Conservation (phyloP, 176 grass and related monocot genomes). For the Echinochloa phyllopogon region DNA sequence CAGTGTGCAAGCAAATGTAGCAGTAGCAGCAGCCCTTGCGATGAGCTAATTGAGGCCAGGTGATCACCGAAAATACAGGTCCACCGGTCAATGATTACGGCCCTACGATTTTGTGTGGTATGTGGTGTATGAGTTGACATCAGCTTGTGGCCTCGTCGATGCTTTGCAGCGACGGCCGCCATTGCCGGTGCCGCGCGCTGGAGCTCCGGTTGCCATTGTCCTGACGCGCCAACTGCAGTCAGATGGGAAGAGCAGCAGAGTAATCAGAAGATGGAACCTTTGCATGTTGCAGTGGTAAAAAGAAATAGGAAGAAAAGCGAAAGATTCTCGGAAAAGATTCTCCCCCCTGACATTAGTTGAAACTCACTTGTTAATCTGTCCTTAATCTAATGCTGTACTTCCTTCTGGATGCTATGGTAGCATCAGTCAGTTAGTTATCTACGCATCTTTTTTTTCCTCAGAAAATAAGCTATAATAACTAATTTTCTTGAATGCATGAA, state of each 20-base stretch:
- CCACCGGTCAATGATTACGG: constrained; percentile 39
- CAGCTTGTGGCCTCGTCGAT: constrained; percentile 71
- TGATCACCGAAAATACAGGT: constrained; percentile 54
- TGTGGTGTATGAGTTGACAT: not conserved
- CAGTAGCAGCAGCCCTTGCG: constrained; percentile 13
- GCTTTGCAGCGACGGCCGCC: constrained; percentile 85
- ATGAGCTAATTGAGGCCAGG: constrained; percentile 21
- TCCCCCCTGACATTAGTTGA: constrained; percentile 43
- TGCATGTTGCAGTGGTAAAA: constrained; percentile 38
- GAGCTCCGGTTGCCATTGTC: constrained; percentile 54
- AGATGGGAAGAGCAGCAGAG: constrained; percentile 40
- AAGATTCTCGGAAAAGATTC: constrained; percentile 38
- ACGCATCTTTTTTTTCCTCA: not conserved
- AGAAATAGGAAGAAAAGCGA: not conserved
- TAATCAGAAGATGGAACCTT: constrained; percentile 49
- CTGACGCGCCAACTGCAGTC: constrained; percentile 63
- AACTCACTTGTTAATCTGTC: constrained; percentile 11
- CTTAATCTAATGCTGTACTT: constrained; percentile 20
- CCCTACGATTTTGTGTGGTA: not conserved
- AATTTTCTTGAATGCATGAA: constrained; percentile 25
- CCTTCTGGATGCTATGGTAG: constrained; percentile 19
- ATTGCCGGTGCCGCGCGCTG: constrained; percentile 59
- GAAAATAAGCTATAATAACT: not conserved
- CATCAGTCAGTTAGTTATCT: constrained; percentile 33
- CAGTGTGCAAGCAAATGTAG: constrained; percentile 10